Percentiles rank a stretch among this genome's conserved stretches.
Evolutionary conservation across 306 rosid species (phyloP).

Genomic region (Cucurbita argyrosperma): DNA sequence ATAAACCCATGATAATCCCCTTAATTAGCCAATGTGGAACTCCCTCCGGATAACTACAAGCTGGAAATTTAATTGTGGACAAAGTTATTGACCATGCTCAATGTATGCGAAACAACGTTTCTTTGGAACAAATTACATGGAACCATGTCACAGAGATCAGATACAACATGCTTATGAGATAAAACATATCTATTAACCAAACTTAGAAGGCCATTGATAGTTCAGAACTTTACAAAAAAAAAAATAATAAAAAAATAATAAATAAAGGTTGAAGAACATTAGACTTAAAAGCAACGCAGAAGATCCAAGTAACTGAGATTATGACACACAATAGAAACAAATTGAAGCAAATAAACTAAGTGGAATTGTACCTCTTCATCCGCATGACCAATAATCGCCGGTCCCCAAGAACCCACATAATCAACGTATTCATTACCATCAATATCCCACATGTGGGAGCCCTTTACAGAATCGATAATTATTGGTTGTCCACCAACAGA

Average conservation of each 20-base stretch:
- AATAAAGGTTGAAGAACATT: neutral
- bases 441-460: slow-evolving; percentile 81
- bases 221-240: neutral
- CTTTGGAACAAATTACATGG: neutral
- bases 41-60: no score
- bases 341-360: neutral
- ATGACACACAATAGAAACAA: neutral
- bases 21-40: no score
- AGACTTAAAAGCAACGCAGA: neutral
- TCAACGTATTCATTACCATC: slow-evolving; percentile 91
- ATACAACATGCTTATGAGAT: neutral
- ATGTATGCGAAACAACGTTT: no score
- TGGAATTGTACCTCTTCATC: slow-evolving; percentile 52
- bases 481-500: slow-evolving; percentile 94
- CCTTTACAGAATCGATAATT: slow-evolving; percentile 72
- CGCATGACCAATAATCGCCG: slow-evolving; percentile 96
- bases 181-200: neutral
- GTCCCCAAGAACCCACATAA: slow-evolving; percentile 99
- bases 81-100: no score
- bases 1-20: no score
- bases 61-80: no score
- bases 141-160: neutral
- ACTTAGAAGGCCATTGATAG: neutral
- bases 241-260: no score
- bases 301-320: neutral